Conservation (phyloP, 495 filamentous ascomycete species). For the Penicillium salamii region DNA sequence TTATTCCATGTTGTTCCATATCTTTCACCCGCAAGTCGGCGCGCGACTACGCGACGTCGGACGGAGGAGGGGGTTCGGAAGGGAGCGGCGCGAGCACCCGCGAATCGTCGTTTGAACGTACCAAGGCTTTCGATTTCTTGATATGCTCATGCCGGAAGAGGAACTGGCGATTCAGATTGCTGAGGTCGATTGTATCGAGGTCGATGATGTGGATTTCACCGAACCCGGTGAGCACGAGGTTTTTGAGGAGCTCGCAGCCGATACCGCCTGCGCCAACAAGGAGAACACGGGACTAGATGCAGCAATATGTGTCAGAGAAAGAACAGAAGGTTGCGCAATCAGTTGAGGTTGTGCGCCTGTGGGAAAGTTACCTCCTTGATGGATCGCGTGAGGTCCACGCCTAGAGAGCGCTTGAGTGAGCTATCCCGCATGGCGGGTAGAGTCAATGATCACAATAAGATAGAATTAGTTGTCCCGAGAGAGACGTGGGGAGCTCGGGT, state of each 20-base stretch:
- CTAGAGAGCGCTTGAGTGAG: conserved; percentile 61
- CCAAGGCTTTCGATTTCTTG: conserved; percentile 93
- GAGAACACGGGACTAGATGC: conserved; percentile 72
- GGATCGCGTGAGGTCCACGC: conserved; percentile 50
- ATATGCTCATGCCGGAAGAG: conserved; percentile 97
- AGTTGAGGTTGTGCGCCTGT: background rate
- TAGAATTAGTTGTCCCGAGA: conserved; percentile 1
- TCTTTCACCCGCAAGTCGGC: background rate
- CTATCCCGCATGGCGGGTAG: conserved; percentile 51
- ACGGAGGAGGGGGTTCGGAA: conserved; percentile 1
- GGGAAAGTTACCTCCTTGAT: conserved; percentile 60
- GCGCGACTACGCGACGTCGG: background rate
- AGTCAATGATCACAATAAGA: conserved; percentile 6
- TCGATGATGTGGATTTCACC: conserved; percentile 95
- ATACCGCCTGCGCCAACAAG: conserved; percentile 97
- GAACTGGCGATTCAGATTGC: conserved; percentile 97
- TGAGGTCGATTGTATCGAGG: conserved; percentile 96
- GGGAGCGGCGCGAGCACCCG: conserved; percentile 7
- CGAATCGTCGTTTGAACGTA: conserved; percentile 43
- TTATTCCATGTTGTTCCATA: background rate
- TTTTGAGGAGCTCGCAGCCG: conserved; percentile 96
- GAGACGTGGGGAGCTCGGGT: background rate
- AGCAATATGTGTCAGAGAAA: conserved; percentile 14
- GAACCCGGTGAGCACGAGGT: conserved; percentile 90
- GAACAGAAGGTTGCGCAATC: background rate